A percentile compares a stretch with the other conserved stretches of the same genome.
Evolutionary conservation across 441 rosid species (phyloP).

Genomic region (Eruca vesicaria): DNA sequence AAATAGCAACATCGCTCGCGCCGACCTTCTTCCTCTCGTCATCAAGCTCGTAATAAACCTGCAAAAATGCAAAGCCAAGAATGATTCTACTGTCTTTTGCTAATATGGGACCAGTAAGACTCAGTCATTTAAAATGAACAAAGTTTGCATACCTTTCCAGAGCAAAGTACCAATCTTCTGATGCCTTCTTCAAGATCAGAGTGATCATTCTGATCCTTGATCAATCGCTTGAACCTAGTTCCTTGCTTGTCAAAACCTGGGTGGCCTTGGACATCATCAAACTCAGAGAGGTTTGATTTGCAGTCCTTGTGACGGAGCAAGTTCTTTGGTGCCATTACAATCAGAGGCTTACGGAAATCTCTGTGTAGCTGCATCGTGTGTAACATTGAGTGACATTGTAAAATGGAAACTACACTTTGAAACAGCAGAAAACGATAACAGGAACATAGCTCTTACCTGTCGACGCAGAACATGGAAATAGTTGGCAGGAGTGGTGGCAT

Average conservation of each 20-base stretch:
- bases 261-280: constrained; percentile 98
- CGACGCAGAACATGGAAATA: constrained; percentile 97
- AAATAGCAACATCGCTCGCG: constrained; percentile 78
- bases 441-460: constrained; percentile 55
- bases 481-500: constrained; percentile 97
- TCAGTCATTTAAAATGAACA: neutral
- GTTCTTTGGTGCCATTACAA: constrained; percentile 95
- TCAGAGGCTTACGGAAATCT: constrained; percentile 91
- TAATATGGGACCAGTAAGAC: constrained; percentile 4
- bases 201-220: constrained; percentile 82
- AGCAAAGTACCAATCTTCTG: constrained; percentile 91
- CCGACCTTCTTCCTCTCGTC: constrained; percentile 70
- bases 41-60: constrained; percentile 96
- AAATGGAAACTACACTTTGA: neutral
- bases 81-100: neutral
- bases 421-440: neutral
- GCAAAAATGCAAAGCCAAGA: neutral
- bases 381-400: neutral
- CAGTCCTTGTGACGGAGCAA: constrained; percentile 96
- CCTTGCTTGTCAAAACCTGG: constrained; percentile 99
- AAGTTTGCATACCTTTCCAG: constrained; percentile 72
- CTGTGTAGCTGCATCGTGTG: constrained; percentile 67
- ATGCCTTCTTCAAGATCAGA: constrained; percentile 86
- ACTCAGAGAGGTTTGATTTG: constrained; percentile 92
- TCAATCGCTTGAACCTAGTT: constrained; percentile 88